Base-by-base conservation (phyloP, 2,329 filamentous ascomycete genomes). In the Exophiala bonariae region DNA sequence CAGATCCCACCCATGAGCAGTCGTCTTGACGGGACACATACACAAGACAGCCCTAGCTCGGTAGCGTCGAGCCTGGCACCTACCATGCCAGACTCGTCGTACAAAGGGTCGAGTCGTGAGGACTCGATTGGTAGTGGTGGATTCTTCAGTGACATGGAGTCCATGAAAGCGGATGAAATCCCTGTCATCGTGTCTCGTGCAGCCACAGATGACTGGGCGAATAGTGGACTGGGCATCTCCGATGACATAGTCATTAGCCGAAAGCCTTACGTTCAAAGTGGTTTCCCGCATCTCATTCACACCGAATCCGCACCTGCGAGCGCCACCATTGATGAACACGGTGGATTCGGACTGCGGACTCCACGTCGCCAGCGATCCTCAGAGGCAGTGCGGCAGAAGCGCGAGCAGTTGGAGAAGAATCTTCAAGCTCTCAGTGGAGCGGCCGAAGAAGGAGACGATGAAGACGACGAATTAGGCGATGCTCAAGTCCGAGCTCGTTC, bases 371-470 rank as follows among this genome's bases (percentile, higher is more conserved):
- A 82, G 59, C 82, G 83, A 19, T 88, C 87, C 3, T 74, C 82
- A 2, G 89, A 95, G 61, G 83, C 86, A 55, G 79, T 90, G 18
- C 82, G 81, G 54, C 81, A 82, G 3, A 92, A 87, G 66, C 82
- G 86, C 23, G 86, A 90, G 55, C 83, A 83, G 5, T 69, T 89
- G 26, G 88, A 95, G 61, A 88, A 82, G 59, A 80, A 83, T 35
- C 79, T 81, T 13, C 71, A 45, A 4, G 66, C 82, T 30, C 89
- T 95, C 59, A 47, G 31, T 28, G 49, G 46, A 11, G 84, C 87
- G 45, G 83, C 82, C 11, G 92, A 96, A 61, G 95, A 89, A 22
- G 91, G 91, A 3, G 92, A 96, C 60, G 92, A 96, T 59, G 92
- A 96, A 68, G 92, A 96, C 56, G 91, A 96, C 50, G 92, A 96